Conservation (phyloP, 202 grass and related monocot species). For the Eragrostis tef region DNA sequence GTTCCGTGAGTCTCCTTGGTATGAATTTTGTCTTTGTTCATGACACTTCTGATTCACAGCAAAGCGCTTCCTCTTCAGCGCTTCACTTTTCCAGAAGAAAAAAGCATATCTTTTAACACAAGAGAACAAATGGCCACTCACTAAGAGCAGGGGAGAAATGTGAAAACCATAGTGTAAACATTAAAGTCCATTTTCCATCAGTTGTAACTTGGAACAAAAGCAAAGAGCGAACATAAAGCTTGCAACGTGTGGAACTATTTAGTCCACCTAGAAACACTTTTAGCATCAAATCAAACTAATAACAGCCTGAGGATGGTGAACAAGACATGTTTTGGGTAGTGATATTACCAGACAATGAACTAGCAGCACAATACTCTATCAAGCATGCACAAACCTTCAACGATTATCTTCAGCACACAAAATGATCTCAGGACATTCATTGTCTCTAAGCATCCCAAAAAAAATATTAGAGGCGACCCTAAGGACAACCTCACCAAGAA, state of each 20-base stretch:
- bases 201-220: neutral
- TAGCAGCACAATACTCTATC: neutral
- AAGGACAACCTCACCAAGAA: neutral
- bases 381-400: neutral
- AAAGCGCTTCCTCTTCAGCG: neutral
- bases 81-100: neutral
- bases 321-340: neutral
- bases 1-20: constrained; percentile 72
- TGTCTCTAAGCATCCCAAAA: neutral
- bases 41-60: constrained; percentile 9
- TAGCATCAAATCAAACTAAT: neutral
- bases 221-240: neutral
- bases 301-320: neutral
- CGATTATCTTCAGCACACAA: neutral
- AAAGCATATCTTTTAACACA: neutral
- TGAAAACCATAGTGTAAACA: neutral
- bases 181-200: neutral
- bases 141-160: neutral
- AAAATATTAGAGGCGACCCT: neutral
- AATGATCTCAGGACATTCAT: neutral
- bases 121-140: neutral
- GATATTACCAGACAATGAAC: neutral
- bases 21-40: constrained; percentile 51
- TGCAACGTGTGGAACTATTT: neutral
- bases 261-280: neutral